Evolutionary conservation across 495 filamentous ascomycete species (phyloP), one percentile per base, ranked within the genome.

Genomic region (Lasiosphaeria miniovina): DNA sequence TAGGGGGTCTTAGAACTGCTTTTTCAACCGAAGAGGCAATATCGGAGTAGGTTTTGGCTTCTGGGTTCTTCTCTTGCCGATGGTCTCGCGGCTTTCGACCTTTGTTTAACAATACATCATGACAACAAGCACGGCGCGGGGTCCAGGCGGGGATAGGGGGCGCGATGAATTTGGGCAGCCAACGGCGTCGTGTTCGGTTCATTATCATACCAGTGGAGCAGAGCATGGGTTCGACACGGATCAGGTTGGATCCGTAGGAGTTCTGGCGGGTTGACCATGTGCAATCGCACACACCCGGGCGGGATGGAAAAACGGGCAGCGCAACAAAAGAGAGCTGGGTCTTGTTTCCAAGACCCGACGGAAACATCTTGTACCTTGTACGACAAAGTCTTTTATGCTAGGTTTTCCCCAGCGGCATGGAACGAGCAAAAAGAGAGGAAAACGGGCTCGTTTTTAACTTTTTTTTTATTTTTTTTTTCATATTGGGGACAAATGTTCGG

Each of bases 81-180:
- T 61, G 15, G 52, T 70, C 63, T 66, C 58, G 46, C 66, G 63
- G 57, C 65, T 54, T 52, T 65, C 59, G 49, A 58, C 61, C 50
- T 60, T 43, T 57, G 60, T 68, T 68, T 55, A 61, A 11, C 54
- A 56, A 56, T 60, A 59, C 43, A 57, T 61, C 64, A 66, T 63
- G 58, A 55, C 66, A 65, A 65, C 50, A 61, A 62, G 57, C 61
- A 62, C 62, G 62, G 24, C 54, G 61, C 57, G 52, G 34, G 32
- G 51, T 49, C 35, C 45, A 52, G 62, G 50, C 55, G 52, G 61
- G 53, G 55, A 54, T 45, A 43, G 49, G 35, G 24, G 24, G 24
- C 24, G 24, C 24, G 24, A 24, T 15, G 46, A 40, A 50, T 45
- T 49, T 57, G 52, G 57, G 24, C 24, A 24, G 24, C 59, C 64